Base-by-base conservation (phyloP, 768 basidiomycete species). In the Jaapia argillacea region DNA sequence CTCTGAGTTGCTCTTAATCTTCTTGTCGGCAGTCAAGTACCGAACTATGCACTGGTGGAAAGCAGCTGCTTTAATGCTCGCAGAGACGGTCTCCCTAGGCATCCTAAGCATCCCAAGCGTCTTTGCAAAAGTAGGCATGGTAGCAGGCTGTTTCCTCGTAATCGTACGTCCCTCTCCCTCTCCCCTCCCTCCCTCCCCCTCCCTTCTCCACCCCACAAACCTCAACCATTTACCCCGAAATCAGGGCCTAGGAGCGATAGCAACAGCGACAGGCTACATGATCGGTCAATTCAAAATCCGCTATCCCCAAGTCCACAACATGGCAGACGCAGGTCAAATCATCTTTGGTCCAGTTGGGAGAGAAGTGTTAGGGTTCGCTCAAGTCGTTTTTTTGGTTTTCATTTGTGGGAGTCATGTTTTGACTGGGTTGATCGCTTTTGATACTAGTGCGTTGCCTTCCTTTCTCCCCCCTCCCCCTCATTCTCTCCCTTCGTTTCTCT, bases 21-120 rank as follows among this genome's bases (percentile, higher is more conserved):
- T n/a, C n/a, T 33, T 10, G 28, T 33, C 16, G 10, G 16, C 28
- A 59, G 58, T 59, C 47, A 47, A 57, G 44, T 59, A 59, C 48
- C 51, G 58, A 10, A 59, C 58, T 2, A 54, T 59, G 53, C 54
- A 53, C 23, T 59, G 58, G 58, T 59, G 58, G 58, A 59, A 59
- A 47, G 53, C 53, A 7, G 58, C 58, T 12, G 58, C 58, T 3
- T 45, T 59, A n/a, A 59, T 59, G 58, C 53, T 59, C 4, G 58
- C 58, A 12, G 58, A 57, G 45, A 59, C 58, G 1, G 58, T 59
- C 3, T 59, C 58, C 2, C 52, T 59, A 4, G 58, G 58, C 35
- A 54, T 59, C 25, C 51, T 59, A 5, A 57, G 56, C 18, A 51
- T 59, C 12, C 58, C 58, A 2, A 56, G 54, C 18, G 58, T 53